A percentile compares a stretch with the other conserved stretches of the same genome.
phyloP scores from a whole-genome alignment of 257 asterid species.

The Buddleja alternifolia region DNA sequence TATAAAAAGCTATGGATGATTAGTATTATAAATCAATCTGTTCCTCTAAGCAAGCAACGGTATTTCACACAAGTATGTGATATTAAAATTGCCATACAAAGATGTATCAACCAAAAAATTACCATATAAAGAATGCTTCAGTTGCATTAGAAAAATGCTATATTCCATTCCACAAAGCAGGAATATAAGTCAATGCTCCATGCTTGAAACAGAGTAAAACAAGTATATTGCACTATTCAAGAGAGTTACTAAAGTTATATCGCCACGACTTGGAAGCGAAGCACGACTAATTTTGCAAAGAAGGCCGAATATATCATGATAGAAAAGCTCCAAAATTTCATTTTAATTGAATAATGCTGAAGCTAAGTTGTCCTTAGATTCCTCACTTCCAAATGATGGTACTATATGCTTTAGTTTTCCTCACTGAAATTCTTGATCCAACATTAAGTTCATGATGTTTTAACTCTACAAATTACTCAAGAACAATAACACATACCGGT shows the following conservation, averaged over 20 bases:
- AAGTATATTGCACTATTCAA: no score
- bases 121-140: neutral
- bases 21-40: no score
- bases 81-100: neutral
- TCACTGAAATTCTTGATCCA: no score
- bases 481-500: neutral
- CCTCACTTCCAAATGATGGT: no score
- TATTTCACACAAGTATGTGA: neutral
- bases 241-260: neutral
- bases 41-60: no score
- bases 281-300: neutral
- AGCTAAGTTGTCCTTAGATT: no score
- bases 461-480: neutral
- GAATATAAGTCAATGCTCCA: neutral
- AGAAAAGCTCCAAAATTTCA: neutral
- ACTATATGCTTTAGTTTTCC: no score
- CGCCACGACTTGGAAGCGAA: neutral
- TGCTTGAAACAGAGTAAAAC: neutral
- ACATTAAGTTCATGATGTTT: neutral
- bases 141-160: neutral
- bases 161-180: neutral
- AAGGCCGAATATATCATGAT: neutral
- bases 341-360: neutral
- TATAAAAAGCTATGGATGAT: no score
- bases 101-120: no score